phyloP scores from a whole-genome alignment of 2,329 filamentous ascomycete genomes.

The Aspergillus glaucus region DNA sequence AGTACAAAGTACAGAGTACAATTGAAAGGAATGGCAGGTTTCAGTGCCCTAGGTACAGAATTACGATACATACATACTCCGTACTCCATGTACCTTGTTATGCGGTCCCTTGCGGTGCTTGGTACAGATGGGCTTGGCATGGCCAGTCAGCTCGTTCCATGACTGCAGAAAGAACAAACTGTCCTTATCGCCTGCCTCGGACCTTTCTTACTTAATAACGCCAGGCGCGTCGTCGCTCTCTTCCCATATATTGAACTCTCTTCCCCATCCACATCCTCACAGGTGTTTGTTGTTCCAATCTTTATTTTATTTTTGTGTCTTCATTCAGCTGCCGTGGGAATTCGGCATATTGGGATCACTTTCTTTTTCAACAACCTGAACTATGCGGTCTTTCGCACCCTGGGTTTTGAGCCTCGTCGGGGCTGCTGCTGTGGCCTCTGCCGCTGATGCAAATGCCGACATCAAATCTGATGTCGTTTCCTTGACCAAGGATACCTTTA shows the following conservation, averaged over 20 bases:
- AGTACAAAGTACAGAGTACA: too few relatives aligned
- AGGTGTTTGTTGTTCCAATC: conserved; percentile 1
- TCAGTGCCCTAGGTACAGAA: too few relatives aligned
- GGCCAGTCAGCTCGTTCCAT: conserved; percentile 22
- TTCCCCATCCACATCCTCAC: conserved; percentile 3
- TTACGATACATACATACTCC: background rate
- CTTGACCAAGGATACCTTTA: conserved; percentile 80
- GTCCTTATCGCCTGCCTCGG: conserved; percentile 27
- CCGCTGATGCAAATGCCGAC: conserved; percentile 24
- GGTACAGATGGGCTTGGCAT: conserved; percentile 15
- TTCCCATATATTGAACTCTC: conserved; percentile 3
- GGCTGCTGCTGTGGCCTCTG: conserved; percentile 30
- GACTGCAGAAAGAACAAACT: conserved; percentile 37
- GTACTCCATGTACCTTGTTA: too few relatives aligned
- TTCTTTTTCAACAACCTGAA: background rate
- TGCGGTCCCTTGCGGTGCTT: background rate
- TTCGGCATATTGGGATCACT: background rate
- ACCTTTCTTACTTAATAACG: conserved; percentile 7
- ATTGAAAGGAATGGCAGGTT: too few relatives aligned
- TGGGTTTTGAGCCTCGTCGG: conserved; percentile 36
- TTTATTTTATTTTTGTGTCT: conserved; percentile 2
- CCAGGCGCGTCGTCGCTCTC: background rate
- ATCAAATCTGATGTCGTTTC: conserved; percentile 68
- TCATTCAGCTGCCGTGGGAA: background rate
- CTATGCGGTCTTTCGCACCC: conserved; percentile 36